Evolutionary conservation across 116 monocot genomes (phyloP).

Genomic region (Iris pallida): DNA sequence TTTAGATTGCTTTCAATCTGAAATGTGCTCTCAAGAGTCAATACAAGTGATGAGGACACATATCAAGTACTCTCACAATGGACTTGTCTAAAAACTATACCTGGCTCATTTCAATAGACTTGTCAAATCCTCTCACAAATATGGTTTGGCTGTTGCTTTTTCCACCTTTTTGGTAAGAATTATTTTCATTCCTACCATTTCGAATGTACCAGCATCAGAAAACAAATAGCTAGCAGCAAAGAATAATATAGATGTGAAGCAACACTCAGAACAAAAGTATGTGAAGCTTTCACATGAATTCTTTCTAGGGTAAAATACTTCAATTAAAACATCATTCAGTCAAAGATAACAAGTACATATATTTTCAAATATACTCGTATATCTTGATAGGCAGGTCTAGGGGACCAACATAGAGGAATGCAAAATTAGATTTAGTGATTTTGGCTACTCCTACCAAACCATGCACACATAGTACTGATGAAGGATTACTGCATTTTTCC

Average conservation of each 20-base stretch:
- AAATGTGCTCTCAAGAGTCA: neutral
- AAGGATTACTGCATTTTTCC: no score
- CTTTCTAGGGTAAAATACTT: no score
- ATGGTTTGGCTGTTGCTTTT: conserved; percentile 26
- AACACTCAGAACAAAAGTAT: no score
- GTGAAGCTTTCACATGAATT: no score
- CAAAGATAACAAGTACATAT: neutral
- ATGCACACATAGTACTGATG: no score
- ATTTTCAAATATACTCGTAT: no score
- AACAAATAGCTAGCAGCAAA: neutral
- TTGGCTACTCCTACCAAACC: no score
- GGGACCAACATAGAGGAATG: no score
- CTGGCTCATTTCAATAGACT: conserved; percentile 27
- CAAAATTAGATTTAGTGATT: no score
- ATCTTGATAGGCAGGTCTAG: no score
- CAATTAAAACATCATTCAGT: neutral
- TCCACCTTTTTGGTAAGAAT: conserved; percentile 23
- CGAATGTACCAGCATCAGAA: neutral
- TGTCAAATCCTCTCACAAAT: conserved; percentile 50
- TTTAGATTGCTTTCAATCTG: conserved; percentile 14
- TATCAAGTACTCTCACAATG: no score
- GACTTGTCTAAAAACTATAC: conserved; percentile 11
- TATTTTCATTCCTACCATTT: conserved; percentile 17
- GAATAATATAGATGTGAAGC: neutral
- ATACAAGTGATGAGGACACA: neutral